A percentile compares a stretch with the other conserved stretches of the same genome.
Conservation (phyloP, 129 eudicot genomes). For the Centaurea solstitialis region DNA sequence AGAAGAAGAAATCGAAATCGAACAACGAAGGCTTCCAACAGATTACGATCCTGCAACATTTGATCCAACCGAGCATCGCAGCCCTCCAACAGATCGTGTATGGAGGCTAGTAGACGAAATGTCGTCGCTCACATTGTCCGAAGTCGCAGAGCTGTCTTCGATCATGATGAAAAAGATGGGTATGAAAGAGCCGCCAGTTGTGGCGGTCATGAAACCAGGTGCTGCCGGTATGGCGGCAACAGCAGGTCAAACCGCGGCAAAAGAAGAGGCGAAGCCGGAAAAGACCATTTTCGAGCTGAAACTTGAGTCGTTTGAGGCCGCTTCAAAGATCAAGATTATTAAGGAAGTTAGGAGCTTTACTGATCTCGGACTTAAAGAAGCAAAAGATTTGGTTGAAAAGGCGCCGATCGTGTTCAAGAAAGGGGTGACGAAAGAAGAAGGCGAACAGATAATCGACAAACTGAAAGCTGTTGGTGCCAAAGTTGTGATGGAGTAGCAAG, state of each 20-base stretch:
- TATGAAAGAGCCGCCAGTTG: slow-evolving; percentile 61
- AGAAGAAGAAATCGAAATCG: slow-evolving; percentile 73
- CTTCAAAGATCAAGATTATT: slow-evolving; percentile 78
- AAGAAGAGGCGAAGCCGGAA: slow-evolving; percentile 62
- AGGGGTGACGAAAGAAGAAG: slow-evolving; percentile 87
- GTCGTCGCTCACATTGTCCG: slow-evolving; percentile 58
- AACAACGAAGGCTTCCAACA: slow-evolving; percentile 82
- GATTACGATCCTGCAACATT: slow-evolving; percentile 89
- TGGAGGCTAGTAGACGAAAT: slow-evolving; percentile 92
- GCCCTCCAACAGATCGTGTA: slow-evolving; percentile 89
- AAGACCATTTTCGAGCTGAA: slow-evolving; percentile 83
- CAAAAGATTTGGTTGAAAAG: slow-evolving; percentile 90
- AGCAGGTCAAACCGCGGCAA: slow-evolving; percentile 41
- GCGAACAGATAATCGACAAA: slow-evolving; percentile 75
- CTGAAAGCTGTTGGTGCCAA: slow-evolving; percentile 90
- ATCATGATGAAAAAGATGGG: slow-evolving; percentile 78
- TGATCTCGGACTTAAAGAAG: slow-evolving; percentile 88
- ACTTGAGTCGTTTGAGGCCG: slow-evolving; percentile 75
- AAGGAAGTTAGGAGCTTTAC: slow-evolving; percentile 77
- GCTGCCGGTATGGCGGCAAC: slow-evolving; percentile 45
- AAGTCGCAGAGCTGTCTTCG: slow-evolving; percentile 51
- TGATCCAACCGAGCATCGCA: slow-evolving; percentile 82
- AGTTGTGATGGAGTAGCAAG: slow-evolving; percentile 68
- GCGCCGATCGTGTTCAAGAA: slow-evolving; percentile 69
- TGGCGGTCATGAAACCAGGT: slow-evolving; percentile 79